Conservation (phyloP, 345 rosid genomes). For the Noccaea caerulescens region DNA sequence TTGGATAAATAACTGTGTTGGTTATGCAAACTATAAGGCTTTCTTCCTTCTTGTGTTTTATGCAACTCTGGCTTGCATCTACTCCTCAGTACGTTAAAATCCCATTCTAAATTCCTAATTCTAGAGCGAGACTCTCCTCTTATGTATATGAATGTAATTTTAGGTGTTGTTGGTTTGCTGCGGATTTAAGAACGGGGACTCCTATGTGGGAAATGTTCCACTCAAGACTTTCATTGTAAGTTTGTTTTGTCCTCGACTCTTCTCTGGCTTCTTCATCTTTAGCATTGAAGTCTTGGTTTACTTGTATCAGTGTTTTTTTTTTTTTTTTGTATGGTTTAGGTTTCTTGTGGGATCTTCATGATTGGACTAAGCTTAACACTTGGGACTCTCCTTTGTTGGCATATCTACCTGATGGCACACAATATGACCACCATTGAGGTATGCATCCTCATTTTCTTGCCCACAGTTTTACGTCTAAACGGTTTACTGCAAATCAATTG, state of each 20-base stretch:
- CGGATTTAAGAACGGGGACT: slow-evolving; percentile 50
- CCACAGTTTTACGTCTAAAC: background rate
- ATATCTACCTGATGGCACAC: slow-evolving; percentile 67
- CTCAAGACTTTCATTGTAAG: slow-evolving; percentile 63
- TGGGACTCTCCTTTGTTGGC: slow-evolving; percentile 80
- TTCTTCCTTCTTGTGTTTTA: slow-evolving; percentile 68
- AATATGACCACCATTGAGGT: slow-evolving; percentile 94
- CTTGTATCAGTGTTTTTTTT: too few species aligned
- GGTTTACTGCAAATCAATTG: slow-evolving; percentile 22
- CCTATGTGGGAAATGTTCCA: slow-evolving; percentile 46
- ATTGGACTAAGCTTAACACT: slow-evolving; percentile 52
- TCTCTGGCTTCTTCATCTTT: slow-evolving; percentile 14
- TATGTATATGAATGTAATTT: slow-evolving; percentile 9
- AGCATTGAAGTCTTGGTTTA: background rate
- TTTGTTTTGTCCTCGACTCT: slow-evolving; percentile 13
- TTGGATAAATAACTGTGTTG: slow-evolving; percentile 96
- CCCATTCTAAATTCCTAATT: slow-evolving; percentile 6
- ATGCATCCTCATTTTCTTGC: background rate
- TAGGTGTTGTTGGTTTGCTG: slow-evolving; percentile 59
- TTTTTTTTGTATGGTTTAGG: slow-evolving; percentile 41
- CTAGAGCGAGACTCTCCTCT: slow-evolving; percentile 2
- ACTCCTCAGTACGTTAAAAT: slow-evolving; percentile 59
- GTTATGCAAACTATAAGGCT: slow-evolving; percentile 86
- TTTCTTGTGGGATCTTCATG: slow-evolving; percentile 54
- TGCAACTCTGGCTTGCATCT: slow-evolving; percentile 65